Conservation (phyloP, 345 rosid species). For the Raphanus sativus region DNA sequence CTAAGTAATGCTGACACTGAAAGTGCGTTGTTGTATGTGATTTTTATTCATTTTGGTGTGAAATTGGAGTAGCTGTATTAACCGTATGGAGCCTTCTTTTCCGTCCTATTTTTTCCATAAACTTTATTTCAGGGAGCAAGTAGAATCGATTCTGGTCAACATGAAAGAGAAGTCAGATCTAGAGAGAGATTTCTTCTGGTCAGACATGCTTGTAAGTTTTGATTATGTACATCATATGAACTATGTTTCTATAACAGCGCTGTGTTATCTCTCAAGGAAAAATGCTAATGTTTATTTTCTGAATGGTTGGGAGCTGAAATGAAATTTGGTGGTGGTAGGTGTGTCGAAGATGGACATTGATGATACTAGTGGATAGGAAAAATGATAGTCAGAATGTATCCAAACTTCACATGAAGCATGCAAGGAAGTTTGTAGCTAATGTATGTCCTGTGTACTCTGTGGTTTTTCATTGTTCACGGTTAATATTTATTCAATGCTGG, state of each 20-base stretch:
- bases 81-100: neutral
- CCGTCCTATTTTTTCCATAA: neutral
- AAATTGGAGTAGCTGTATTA: neutral
- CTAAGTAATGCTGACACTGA: neutral
- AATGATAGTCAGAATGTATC: neutral
- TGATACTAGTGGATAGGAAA: neutral
- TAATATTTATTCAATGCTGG: neutral
- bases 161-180: neutral
- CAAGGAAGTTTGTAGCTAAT: conserved; percentile 25
- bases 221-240: no score
- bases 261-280: neutral
- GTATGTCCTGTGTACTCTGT: conserved; percentile 39
- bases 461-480: neutral
- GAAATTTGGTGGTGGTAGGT: no score
- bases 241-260: neutral
- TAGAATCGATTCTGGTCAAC: neutral
- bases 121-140: neutral
- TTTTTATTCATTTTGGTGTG: neutral
- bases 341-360: no score
- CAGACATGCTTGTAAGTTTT: neutral
- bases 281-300: neutral
- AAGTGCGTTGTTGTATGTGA: no score
- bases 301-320: no score
- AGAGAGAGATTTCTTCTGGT: neutral
- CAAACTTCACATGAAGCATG: neutral